Percentiles rank a stretch among this genome's conserved stretches.
These are phyloP conservation scores for Erysimum cheiranthoides DNA, from an alignment of 345 rosid species.

Conservation along the genomic window DNA sequence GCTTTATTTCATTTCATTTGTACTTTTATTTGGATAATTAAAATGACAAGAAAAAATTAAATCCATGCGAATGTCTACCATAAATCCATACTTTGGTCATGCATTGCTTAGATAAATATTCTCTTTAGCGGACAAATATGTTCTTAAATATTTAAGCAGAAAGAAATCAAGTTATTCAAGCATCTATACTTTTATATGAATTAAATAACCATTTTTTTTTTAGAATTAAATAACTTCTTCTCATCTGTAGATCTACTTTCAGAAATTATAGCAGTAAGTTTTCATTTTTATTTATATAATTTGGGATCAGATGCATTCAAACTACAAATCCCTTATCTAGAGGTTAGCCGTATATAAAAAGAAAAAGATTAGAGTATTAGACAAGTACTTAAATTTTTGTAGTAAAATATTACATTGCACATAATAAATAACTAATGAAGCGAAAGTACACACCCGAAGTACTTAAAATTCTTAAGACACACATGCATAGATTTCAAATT, in stretches of 20 bases:
- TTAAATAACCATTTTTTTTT: background rate
- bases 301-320: background rate
- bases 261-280: background rate
- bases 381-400: background rate
- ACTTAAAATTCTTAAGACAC: slow-evolving; percentile 26
- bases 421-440: slow-evolving; percentile 2
- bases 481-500: slow-evolving; percentile 33
- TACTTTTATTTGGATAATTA: background rate
- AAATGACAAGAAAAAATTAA: background rate
- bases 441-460: slow-evolving; percentile 18
- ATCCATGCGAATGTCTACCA: background rate
- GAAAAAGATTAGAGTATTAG: no score
- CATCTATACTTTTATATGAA: background rate
- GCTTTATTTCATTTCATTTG: no score
- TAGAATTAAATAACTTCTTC: background rate
- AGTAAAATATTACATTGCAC: background rate
- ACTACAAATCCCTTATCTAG: background rate
- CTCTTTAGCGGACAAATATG: background rate
- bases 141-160: background rate
- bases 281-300: background rate
- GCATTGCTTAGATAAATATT: background rate
- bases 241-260: background rate
- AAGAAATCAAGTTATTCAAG: background rate
- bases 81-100: background rate
- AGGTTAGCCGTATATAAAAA: background rate